A percentile compares a stretch with the other conserved stretches of the same genome.
Evolutionary conservation across 331 rosid genomes (phyloP).

Genomic region (Quercus phellos): DNA sequence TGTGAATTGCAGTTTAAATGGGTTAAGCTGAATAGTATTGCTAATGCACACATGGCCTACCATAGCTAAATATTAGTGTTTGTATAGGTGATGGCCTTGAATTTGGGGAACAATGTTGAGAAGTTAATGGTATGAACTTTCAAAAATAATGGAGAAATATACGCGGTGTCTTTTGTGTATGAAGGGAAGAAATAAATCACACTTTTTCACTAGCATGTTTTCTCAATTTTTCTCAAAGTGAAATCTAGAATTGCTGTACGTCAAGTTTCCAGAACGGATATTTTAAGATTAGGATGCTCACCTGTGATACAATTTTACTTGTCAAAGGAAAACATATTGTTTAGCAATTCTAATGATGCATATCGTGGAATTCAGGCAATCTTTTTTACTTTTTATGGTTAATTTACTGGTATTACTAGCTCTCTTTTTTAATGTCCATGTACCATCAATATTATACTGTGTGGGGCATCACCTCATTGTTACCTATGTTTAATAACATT

Average conservation of each 20-base stretch:
- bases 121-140: neutral
- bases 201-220: neutral
- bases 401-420: neutral
- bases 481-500: slow-evolving; percentile 17
- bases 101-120: neutral
- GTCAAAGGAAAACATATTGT: neutral
- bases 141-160: neutral
- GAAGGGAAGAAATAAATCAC: neutral
- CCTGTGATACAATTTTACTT: neutral
- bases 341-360: neutral
- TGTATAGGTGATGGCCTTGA: neutral
- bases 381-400: neutral
- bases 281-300: neutral
- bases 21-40: neutral
- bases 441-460: neutral
- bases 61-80: neutral
- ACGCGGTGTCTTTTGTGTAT: neutral
- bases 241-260: neutral
- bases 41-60: neutral
- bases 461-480: neutral
- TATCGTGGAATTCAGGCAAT: neutral
- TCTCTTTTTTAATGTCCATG: neutral
- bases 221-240: neutral
- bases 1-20: neutral
- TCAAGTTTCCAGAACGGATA: neutral